Percentiles rank a stretch among this genome's conserved stretches.
Conservation (phyloP, 2,329 filamentous ascomycete genomes). For the Diaporthe batatas region DNA sequence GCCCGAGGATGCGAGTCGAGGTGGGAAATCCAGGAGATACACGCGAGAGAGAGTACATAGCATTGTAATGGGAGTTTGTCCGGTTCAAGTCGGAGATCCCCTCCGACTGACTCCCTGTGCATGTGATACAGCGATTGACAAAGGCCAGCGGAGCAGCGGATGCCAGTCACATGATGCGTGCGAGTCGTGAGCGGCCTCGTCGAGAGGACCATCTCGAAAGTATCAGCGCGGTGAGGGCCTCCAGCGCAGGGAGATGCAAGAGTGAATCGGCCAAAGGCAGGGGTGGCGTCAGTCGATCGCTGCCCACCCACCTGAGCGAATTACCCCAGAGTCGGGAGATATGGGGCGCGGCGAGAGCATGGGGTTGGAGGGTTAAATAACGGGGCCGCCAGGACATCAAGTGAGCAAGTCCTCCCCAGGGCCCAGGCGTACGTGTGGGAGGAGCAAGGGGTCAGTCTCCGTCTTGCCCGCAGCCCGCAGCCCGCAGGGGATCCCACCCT, state of each 20-base stretch:
- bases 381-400: background rate
- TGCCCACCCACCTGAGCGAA: constrained; percentile 17
- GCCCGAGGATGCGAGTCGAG: background rate
- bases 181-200: constrained; percentile 11
- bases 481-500: background rate
- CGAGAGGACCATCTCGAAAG: constrained; percentile 8
- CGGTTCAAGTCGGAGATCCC: background rate
- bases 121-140: constrained; percentile 4
- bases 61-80: constrained; percentile 26
- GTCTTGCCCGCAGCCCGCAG: background rate
- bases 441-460: background rate
- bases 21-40: background rate
- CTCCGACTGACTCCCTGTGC: background rate
- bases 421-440: background rate
- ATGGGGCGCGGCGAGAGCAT: constrained; percentile 14
- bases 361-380: constrained; percentile 4
- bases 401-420: background rate
- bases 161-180: constrained; percentile 6
- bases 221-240: background rate
- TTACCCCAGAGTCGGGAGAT: constrained; percentile 29
- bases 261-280: constrained; percentile 13
- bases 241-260: background rate
- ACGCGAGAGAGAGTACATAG: constrained; percentile 15
- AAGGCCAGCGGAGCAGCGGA: background rate
- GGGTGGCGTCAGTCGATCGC: constrained; percentile 13